Percentiles rank a stretch among this genome's conserved stretches.
Evolutionary conservation across 1,284 basidiomycete genomes (phyloP).

Genomic region (Takashimella koratensis): DNA sequence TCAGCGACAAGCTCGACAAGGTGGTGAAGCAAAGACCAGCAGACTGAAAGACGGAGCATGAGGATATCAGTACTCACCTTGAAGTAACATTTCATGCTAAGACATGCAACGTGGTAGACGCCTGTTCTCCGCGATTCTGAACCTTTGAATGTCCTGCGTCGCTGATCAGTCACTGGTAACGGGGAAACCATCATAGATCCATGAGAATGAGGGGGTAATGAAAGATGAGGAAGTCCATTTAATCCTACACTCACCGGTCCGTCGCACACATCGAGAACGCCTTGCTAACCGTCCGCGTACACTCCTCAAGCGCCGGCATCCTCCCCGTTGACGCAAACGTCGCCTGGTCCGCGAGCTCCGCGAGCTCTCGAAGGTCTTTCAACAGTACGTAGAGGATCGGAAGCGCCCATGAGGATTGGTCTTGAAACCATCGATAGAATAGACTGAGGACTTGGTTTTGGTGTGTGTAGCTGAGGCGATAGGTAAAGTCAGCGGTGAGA

Average conservation of each 20-base stretch:
- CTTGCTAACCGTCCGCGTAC: constrained; percentile 84
- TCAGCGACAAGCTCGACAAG: constrained; percentile 3
- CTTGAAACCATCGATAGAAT: constrained; percentile 71
- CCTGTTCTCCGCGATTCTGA: constrained; percentile 85
- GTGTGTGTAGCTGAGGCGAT: constrained; percentile 32
- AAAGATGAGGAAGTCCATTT: no score
- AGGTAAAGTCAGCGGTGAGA: no score
- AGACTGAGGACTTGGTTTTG: constrained; percentile 52
- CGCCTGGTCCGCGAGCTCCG: constrained; percentile 56
- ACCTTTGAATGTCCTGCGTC: constrained; percentile 61
- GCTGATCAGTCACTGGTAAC: no score
- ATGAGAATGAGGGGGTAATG: no score
- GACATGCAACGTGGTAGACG: constrained; percentile 87
- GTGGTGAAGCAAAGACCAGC: not conserved
- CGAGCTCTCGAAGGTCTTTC: constrained; percentile 73
- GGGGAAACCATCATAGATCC: no score
- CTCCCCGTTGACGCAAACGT: constrained; percentile 37
- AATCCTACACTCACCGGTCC: constrained; percentile 65
- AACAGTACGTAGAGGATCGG: constrained; percentile 73
- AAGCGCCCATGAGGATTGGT: constrained; percentile 76
- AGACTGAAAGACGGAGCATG: not conserved
- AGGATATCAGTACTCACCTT: constrained; percentile 56
- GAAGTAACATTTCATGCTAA: constrained; percentile 93
- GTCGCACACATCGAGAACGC: constrained; percentile 87
- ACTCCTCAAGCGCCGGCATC: constrained; percentile 79